Evolutionary conservation across 106 monocot genomes (phyloP), one percentile per base, ranked within the genome.

Genomic region (Acanthochlamys bracteata): DNA sequence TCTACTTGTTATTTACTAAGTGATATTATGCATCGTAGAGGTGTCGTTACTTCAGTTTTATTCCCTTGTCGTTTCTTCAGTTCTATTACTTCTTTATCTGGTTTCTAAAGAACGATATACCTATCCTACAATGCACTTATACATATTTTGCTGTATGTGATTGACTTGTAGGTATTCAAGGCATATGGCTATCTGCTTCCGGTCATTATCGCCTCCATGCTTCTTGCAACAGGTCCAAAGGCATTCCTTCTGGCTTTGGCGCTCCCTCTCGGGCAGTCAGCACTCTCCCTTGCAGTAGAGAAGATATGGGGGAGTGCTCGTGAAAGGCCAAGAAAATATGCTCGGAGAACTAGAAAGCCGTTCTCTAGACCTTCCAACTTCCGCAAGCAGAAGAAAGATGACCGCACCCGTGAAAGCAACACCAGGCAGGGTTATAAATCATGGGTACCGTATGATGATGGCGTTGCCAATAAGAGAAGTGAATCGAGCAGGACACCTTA

Each of bases 181-280:
- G 25, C 76, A 23, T 89, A 93, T 57, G 93, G 89, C 25, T 86
- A 79, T 72, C 41, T 93, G 27, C 68, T 93, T 20, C 93, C 93
- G 9, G 86, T 75, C 42, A 86, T 93, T 57, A 73, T 93, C 17
- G 89, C 68, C 17, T 93, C 89, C 11, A 71, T 89, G 80, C 74
- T 93, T 40, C 78, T 89, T 52, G 69, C 85, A 40, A 79, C 86
- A 58, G 93, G 93, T 20, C 89, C 93, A 24, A 89, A 85, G 56
- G 89, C 93, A 53, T 93, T 89, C 56, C 74, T 93, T 7, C 77
- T 89, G 89, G 93, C 93, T 24, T 61, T 93, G 41, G 89, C 93
- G 7, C 25, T 93, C 40, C 93, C 93, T 40, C 83, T 93, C 21
- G 89, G 80, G 16, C 93, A 93, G 65, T 93, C 89, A 7, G 83